A percentile compares a stretch with the other conserved stretches of the same genome.
phyloP scores from a whole-genome alignment of 1,284 basidiomycete species.

The Boletus sp. region DNA sequence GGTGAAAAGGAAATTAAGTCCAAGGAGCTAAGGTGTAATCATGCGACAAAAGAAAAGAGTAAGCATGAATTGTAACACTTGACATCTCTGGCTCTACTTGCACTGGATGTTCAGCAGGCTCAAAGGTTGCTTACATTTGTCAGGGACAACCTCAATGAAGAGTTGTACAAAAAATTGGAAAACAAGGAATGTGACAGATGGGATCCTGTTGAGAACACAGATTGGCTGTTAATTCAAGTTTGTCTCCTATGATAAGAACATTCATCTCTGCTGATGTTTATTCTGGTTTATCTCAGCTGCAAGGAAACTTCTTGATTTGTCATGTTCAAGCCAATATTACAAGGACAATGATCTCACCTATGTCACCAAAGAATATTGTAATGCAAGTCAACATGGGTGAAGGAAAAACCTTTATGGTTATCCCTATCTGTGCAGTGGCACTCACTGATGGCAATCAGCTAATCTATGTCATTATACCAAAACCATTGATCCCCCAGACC shows the following conservation, averaged over 20 bases:
- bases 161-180: not conserved
- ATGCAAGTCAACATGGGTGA: too few relatives aligned
- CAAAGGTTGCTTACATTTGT: not conserved
- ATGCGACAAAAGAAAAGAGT: too few relatives aligned
- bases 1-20: too few relatives aligned
- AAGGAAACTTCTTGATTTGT: not conserved
- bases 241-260: too few relatives aligned
- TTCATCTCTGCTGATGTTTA: not conserved
- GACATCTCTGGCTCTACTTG: not conserved
- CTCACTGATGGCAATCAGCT: not conserved
- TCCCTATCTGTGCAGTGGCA: constrained; percentile 2
- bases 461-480: not conserved
- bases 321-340: too few relatives aligned
- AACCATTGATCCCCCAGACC: not conserved
- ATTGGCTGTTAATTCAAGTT: constrained; percentile 10
- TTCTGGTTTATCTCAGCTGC: not conserved
- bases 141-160: not conserved
- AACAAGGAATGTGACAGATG: not conserved
- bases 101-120: constrained; percentile 1
- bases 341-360: too few relatives aligned
- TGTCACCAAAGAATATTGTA: too few relatives aligned
- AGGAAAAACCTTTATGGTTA: constrained; percentile 4
- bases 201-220: not conserved
- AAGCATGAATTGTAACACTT: too few relatives aligned
- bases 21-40: too few relatives aligned